Evolutionary conservation across 1,284 basidiomycete genomes (phyloP), one percentile per base, ranked within the genome.

Genomic region (Moniliella sp.): DNA sequence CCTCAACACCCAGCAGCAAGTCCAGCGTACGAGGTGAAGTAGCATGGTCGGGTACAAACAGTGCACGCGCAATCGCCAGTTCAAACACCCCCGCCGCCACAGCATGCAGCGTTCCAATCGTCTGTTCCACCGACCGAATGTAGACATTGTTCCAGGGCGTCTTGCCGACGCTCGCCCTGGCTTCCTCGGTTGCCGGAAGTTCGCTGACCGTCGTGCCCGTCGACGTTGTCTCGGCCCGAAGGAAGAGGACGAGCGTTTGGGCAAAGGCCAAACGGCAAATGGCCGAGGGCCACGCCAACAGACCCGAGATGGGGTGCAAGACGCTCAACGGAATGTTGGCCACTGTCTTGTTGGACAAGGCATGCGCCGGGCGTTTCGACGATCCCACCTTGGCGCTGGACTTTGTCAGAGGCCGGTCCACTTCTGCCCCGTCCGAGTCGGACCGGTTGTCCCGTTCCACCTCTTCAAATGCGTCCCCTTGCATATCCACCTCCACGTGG

Each of bases 1-100:
- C 69, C 27, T 70, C 49, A 17, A 54, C 65, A 19, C 70, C 63
- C 1, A 64, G 60, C 10, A 66, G 50, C 4, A 61, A 57, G 25
- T 65, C 64, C 27, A 63, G 39, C 23, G 49, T 39, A 12, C 43
- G 38, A n/a, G n/a, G n/a, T n/a, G n/a, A n/a, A n/a, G n/a, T n/a
- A 12, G 42, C 30, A 16, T 39, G 32, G 15, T 15, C 16, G 25
- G 36, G 39, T 2, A 35, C 14, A 11, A 27, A 31, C 9, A 46
- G 61, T 10, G 50, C 59, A 9, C 41, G 43, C 37, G 41, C 39
- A 18, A 49, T 37, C 13, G 49, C 37, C 28, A 46, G 34, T 13
- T 46, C 43, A 42, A 49, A 46, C 15, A 40, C 42, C 1, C 48
- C 44, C 9, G 56, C 54, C 15, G 45, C 38, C 11, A 55, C 34